phyloP scores from a whole-genome alignment of 176 grass and related monocot species.

The Avena atlantica region DNA sequence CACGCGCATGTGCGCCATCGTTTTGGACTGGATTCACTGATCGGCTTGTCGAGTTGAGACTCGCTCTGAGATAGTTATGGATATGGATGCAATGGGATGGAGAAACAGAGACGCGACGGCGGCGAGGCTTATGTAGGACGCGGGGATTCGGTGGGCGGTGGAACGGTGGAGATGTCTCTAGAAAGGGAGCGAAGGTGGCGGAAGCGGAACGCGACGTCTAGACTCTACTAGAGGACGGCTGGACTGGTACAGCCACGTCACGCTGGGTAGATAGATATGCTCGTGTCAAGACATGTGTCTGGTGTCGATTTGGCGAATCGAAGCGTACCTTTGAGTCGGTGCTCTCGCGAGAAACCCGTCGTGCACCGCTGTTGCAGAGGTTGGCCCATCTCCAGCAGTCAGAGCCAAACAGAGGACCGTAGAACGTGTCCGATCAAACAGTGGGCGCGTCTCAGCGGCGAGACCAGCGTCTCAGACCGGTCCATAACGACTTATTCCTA shows the following conservation, averaged over 20 bases:
- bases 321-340: too few relatives aligned
- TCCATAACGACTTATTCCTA: too few relatives aligned
- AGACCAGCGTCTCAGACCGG: too few relatives aligned
- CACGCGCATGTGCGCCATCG: conserved; percentile 42
- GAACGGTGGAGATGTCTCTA: conserved; percentile 22
- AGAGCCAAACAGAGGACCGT: too few relatives aligned
- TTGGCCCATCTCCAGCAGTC: too few relatives aligned
- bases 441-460: too few relatives aligned
- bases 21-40: not conserved
- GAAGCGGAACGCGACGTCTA: conserved; percentile 25
- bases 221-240: not conserved
- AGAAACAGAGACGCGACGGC: rapidly evolving
- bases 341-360: too few relatives aligned
- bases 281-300: not conserved
- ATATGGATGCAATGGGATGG: not conserved
- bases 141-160: not conserved
- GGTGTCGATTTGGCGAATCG: too few relatives aligned
- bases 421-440: too few relatives aligned
- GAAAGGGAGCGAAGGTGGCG: conserved; percentile 32
- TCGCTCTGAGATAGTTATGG: not conserved
- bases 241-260: not conserved
- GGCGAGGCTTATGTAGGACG: not conserved
- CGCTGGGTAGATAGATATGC: not conserved
- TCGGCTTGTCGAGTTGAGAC: not conserved
- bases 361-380: too few relatives aligned